phyloP scores from a whole-genome alignment of 495 filamentous ascomycete genomes.

The Hypoxylon trugodes region DNA sequence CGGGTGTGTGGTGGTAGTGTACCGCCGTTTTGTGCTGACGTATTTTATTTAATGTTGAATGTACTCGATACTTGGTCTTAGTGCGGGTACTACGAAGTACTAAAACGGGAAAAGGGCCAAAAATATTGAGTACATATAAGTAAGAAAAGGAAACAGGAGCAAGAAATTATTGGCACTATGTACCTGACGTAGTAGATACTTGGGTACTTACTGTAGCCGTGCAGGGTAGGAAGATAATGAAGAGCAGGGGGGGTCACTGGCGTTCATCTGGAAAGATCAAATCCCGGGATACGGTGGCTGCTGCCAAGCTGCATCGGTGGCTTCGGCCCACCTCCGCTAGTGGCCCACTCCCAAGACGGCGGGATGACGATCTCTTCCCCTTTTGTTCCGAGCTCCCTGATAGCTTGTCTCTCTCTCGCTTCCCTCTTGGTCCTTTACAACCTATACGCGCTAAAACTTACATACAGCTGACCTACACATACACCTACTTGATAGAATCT shows the following conservation, averaged over 20 bases:
- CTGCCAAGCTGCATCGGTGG: conserved; percentile 31
- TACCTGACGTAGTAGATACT: too few relatives aligned
- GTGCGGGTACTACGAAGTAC: conserved; percentile 29
- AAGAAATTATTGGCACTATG: background rate
- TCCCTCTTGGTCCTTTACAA: background rate
- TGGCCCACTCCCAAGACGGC: conserved; percentile 17
- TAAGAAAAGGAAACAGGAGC: background rate
- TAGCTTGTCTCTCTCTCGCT: background rate
- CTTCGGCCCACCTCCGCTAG: conserved; percentile 30
- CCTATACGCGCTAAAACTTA: too few relatives aligned
- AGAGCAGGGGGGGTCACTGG: too few relatives aligned
- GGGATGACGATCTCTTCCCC: conserved; percentile 33
- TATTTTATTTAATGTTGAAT: conserved; percentile 5
- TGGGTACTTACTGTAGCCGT: too few relatives aligned
- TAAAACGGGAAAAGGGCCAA: conserved; percentile 33
- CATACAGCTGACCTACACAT: too few relatives aligned
- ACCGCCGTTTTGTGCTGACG: conserved; percentile 1
- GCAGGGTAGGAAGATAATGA: too few relatives aligned
- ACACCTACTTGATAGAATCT: too few relatives aligned
- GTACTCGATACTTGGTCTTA: conserved; percentile 24
- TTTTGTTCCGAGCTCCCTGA: conserved; percentile 9
- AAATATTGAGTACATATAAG: background rate
- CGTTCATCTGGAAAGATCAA: too few relatives aligned
- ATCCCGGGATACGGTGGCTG: too few relatives aligned
- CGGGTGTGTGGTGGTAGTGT: conserved; percentile 2